Base-by-base conservation (phyloP, 805 yeast genomes). In the Torulaspora quercuum region DNA sequence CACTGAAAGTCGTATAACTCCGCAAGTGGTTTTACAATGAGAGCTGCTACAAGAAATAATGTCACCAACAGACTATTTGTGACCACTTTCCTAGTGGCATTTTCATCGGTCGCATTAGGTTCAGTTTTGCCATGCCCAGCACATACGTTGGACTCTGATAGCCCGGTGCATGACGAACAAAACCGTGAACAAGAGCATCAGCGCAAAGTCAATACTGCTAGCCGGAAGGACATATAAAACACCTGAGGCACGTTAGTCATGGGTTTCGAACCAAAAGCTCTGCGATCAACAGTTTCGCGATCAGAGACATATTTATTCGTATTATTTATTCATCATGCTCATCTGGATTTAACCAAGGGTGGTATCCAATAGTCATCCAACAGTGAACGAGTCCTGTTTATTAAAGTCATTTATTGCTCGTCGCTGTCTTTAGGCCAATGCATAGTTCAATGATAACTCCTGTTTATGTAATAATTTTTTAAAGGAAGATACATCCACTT, bases 61-160 rank as follows among this genome's bases (percentile, higher is more conserved):
- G 61, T 76, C 37, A 73, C 80, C 7, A 67, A 72, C 45, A 72
- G 73, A 31, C 51, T 78, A 41, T 78, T 76, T 60, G 63, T 72
- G 40, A 70, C 80, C 16, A 76, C 84, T 5, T 77, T 77, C 49
- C 76, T 80, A 7, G 72, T 76, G n/a, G 77, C 81, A 29, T 74
- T 77, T 30, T 52, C 64, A 14, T 64, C 70, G 2, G 73, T 68
- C 9, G 69, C 70, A 1, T 49, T 65, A 18, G 58, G 68, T n/a
- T 62, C 72, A 4, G 53, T 62, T 19, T 48, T 67, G 29, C 72
- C 72, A 26, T 67, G 72, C 44, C 70, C 71, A 19, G 70, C 69
- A 5, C 70, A 67, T 41, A 49, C 68, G 12, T 52, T 65, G 34
- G 67, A 62, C 37, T 63, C 68, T 26, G 70, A 67, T 36, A 61